Base-by-base conservation (phyloP, 2,329 filamentous ascomycete species). In the Botryosphaeria dothidea region DNA sequence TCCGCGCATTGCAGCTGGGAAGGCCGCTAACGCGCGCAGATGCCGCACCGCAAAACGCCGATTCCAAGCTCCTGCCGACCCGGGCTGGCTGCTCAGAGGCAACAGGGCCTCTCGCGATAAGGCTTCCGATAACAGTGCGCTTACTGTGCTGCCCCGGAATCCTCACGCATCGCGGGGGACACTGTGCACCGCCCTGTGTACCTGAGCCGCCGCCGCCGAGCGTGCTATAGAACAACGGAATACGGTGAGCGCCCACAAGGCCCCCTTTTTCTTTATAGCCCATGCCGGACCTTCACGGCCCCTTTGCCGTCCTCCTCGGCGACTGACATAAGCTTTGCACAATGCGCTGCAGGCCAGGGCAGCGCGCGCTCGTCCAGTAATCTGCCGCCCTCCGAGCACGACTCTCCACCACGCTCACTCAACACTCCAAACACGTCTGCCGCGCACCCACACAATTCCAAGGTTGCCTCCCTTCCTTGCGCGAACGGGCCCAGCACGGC, bases 321-420 rank as follows among this genome's bases (percentile, higher is more conserved):
- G 31, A 62, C 58, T 62, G 58, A 62, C 58, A 62, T 62, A 62
- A 62, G 58, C 58, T 49, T 51, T 62, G 58, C 31, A 51, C 58
- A 49, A 62, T 49, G 58, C 58, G 58, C 57, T 23, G 11, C 45
- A 51, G 43, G 29, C 58, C 43, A 62, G 45, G 58, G 46, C 45
- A 27, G 45, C 5, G 56, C 41, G 43, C 38, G 29, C 29, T 51
- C 58, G 58, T 62, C 45, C 45, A 62, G 58, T 49, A 49, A 51
- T 49, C 58, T 31, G 25, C 41, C 41, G 25, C 46, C 25, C 31
- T 62, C 45, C 45, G 45, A 49, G 46, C 58, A 49, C 58, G 46
- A 49, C 43, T 51, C 43, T 51, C 58, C 43, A 62, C 58, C 58
- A 62, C 45, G 46, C 45, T 49, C 43, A 62, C 58, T 49, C 31